Evolutionary conservation across 345 rosid species (phyloP).

Genomic region (Aquilaria sinensis): DNA sequence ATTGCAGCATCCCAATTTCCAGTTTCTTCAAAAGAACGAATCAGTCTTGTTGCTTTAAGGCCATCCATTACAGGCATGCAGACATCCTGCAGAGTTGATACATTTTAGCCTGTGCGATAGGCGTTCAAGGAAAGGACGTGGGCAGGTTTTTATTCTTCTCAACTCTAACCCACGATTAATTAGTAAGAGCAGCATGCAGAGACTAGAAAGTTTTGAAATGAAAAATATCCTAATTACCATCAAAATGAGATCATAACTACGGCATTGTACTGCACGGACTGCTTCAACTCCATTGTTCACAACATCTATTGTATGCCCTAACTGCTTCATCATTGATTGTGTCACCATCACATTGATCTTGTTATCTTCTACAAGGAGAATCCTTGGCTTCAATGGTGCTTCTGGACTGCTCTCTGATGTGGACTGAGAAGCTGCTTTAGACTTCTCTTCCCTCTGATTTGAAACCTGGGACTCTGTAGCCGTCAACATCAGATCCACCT

Average conservation of each 20-base stretch:
- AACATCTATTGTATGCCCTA: slow-evolving; percentile 70
- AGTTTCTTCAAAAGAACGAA: slow-evolving; percentile 78
- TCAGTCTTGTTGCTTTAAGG: slow-evolving; percentile 82
- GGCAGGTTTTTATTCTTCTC: not conserved
- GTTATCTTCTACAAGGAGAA: slow-evolving; percentile 82
- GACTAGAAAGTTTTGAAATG: not conserved
- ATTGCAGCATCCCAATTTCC: slow-evolving; percentile 82
- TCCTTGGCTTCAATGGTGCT: slow-evolving; percentile 32
- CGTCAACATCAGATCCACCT: slow-evolving; percentile 19
- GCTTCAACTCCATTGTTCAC: slow-evolving; percentile 89
- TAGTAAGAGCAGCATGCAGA: not conserved
- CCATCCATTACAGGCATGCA: slow-evolving; percentile 97
- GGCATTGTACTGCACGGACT: slow-evolving; percentile 45
- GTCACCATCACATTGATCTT: slow-evolving; percentile 88
- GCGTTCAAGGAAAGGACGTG: not conserved
- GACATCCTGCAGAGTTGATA: slow-evolving; percentile 56
- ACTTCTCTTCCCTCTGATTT: slow-evolving; percentile 31
- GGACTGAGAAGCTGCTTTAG: slow-evolving; percentile 19
- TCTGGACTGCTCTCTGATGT: slow-evolving; percentile 18
- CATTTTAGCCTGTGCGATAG: too few species aligned
- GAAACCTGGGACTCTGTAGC: slow-evolving; percentile 28
- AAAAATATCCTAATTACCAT: slow-evolving; percentile 40
- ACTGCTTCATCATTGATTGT: slow-evolving; percentile 77
- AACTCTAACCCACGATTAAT: not conserved
- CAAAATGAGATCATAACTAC: slow-evolving; percentile 62